Evolutionary conservation across 139 green algal species (phyloP), one percentile per base, ranked within the genome.

Genomic region (Nannochloris sp.): DNA sequence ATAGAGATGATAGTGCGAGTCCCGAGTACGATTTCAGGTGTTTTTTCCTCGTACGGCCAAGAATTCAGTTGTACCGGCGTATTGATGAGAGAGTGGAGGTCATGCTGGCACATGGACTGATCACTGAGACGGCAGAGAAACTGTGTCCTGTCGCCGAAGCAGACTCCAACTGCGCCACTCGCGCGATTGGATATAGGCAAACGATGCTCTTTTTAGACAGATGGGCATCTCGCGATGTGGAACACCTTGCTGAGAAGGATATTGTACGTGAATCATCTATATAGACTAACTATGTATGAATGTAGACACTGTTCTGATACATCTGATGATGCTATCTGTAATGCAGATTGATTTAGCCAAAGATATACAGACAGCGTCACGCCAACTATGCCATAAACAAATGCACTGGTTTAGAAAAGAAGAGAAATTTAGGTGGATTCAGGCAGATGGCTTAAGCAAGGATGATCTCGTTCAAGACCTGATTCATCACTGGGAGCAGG

Each of bases 41-140:
- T 71, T 94, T 94, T 80, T 96, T 95, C 68, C 70, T 96, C 48
- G 60, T 82, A 65, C 62, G 88, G 10, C 76, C 81, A 0, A 75
- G 89, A 0, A 9, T 83, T 3, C 44, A 83, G 59, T 78, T 94
- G 51, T 95, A 87, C 68, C 70, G 81, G 24, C 76, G 84, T 55
- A 93, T 95, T 24, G 79, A 80, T 23, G 34, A 34, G 4, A 69
- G 89, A 14, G 78, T 85, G 18, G 89, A 95, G 70, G 57, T 84
- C 16, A 96, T 96, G 87, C 73, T 94, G 48, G 16, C 12, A 3
- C 44, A 55, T 4, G 74, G 77, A 18, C 27, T 86, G 48, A 49
- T 83, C 31, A 34, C 62, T 70, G 75, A 58, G 18, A 48, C 62
- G 27, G 75, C 69, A 29, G n/a, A 29, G 53, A 23, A 91, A 68